phyloP scores from a whole-genome alignment of 2,329 filamentous ascomycete genomes.

The Bipolaris gigantea region DNA sequence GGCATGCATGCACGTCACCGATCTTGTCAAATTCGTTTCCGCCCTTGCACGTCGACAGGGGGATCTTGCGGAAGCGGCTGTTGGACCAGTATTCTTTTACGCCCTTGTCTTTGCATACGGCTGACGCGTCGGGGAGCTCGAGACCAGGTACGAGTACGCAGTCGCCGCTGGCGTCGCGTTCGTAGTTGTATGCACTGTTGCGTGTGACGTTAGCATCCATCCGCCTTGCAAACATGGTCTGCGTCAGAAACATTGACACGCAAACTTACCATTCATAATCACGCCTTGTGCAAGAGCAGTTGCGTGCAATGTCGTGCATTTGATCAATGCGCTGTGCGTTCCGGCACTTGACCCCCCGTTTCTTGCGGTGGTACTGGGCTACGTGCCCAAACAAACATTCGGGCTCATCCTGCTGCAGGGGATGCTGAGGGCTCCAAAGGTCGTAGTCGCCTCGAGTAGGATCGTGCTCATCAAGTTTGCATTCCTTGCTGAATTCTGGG shows the following conservation, averaged over 20 bases:
- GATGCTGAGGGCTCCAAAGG: slow-evolving; percentile 85
- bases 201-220: not conserved
- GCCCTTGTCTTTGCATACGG: slow-evolving; percentile 64
- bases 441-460: slow-evolving; percentile 73
- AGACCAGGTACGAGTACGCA: slow-evolving; percentile 78
- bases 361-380: slow-evolving; percentile 89
- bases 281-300: slow-evolving; percentile 79
- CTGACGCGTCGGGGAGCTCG: slow-evolving; percentile 61
- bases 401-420: slow-evolving; percentile 70
- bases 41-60: slow-evolving; percentile 81
- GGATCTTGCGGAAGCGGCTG: slow-evolving; percentile 86
- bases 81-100: slow-evolving; percentile 80
- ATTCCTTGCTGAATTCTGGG: slow-evolving; percentile 63
- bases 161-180: slow-evolving; percentile 73
- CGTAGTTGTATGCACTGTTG: slow-evolving; percentile 88
- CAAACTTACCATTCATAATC: slow-evolving; percentile 87
- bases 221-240: too few relatives aligned
- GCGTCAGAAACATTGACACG: not conserved
- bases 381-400: slow-evolving; percentile 93
- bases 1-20: slow-evolving; percentile 65
- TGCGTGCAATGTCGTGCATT: slow-evolving; percentile 68
- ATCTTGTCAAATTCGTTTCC: slow-evolving; percentile 75
- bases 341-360: slow-evolving; percentile 74
- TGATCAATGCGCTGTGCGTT: slow-evolving; percentile 69
- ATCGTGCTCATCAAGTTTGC: slow-evolving; percentile 65